Conservation (phyloP, 768 basidiomycete species). For the Galerina sulciceps region DNA sequence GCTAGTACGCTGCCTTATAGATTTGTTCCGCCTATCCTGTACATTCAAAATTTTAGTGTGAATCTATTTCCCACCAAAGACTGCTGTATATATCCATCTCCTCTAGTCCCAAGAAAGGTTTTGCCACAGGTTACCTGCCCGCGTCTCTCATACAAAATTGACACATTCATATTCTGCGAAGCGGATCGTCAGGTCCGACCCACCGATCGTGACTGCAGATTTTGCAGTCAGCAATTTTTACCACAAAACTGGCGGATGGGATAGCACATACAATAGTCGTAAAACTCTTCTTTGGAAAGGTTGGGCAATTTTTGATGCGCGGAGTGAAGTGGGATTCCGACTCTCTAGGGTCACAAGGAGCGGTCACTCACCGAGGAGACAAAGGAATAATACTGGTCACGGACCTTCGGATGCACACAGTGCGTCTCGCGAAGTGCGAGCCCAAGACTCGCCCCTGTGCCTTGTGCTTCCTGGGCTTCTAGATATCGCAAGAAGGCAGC, state of each 20-base stretch:
- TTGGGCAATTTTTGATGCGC: conserved; percentile 35
- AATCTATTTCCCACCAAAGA: too few species aligned
- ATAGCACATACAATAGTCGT: conserved; percentile 37
- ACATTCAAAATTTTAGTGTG: too few species aligned
- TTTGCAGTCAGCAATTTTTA: too few species aligned
- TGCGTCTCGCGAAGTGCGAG: conserved; percentile 32
- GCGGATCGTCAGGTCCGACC: conserved; percentile 35
- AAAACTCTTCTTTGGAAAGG: conserved; percentile 41
- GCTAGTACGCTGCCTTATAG: too few species aligned
- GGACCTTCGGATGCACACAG: conserved; percentile 40
- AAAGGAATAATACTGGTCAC: background rate
- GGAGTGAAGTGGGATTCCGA: conserved; percentile 34
- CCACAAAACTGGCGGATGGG: too few species aligned
- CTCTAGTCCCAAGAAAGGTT: background rate
- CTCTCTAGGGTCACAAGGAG: conserved; percentile 27
- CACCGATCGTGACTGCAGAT: conserved; percentile 35
- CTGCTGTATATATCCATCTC: background rate
- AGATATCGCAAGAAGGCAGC: conserved; percentile 38
- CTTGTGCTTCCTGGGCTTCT: conserved; percentile 24
- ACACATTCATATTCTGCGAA: conserved; percentile 37
- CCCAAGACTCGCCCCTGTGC: conserved; percentile 25
- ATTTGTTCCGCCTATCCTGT: too few species aligned
- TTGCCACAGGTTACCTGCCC: background rate
- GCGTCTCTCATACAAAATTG: background rate
- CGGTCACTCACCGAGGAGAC: background rate